phyloP scores from a whole-genome alignment of 441 rosid species.

The Bocquillonia castaneifolia region DNA sequence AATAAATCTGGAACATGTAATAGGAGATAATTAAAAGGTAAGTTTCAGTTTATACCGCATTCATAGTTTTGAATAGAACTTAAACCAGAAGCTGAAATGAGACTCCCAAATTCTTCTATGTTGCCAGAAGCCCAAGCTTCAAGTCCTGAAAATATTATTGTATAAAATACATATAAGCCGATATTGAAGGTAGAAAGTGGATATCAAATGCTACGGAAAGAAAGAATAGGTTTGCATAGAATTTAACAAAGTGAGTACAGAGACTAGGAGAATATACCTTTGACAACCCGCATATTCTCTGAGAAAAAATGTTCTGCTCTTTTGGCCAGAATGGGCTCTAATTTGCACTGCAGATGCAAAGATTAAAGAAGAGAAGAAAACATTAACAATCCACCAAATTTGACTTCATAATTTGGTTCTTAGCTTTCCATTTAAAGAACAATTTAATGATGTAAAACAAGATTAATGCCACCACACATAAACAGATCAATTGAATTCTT shows the following conservation, averaged over 20 bases:
- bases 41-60: constrained; percentile 51
- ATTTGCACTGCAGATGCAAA: constrained; percentile 42
- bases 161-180: constrained; percentile 6
- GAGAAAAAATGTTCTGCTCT: constrained; percentile 95
- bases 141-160: constrained; percentile 48
- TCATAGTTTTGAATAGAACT: constrained; percentile 89
- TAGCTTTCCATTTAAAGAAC: not conserved
- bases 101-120: constrained; percentile 63
- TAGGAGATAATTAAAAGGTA: not conserved
- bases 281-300: constrained; percentile 66
- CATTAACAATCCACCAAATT: not conserved
- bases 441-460: not conserved
- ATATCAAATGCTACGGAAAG: constrained; percentile 1
- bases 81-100: constrained; percentile 81
- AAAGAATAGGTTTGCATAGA: not conserved
- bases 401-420: not conserved
- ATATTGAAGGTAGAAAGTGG: constrained; percentile 1
- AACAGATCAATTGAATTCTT: not conserved
- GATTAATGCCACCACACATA: not conserved
- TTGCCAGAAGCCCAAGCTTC: constrained; percentile 79
- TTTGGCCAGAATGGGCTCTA: constrained; percentile 57
- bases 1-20: not conserved
- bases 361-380: constrained; percentile 9
- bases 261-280: constrained; percentile 46
- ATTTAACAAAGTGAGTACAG: constrained; percentile 9